Percentiles rank a stretch among this genome's conserved stretches.
Evolutionary conservation across 1,284 basidiomycete species (phyloP).

Genomic region (Austropuccinia psidii): DNA sequence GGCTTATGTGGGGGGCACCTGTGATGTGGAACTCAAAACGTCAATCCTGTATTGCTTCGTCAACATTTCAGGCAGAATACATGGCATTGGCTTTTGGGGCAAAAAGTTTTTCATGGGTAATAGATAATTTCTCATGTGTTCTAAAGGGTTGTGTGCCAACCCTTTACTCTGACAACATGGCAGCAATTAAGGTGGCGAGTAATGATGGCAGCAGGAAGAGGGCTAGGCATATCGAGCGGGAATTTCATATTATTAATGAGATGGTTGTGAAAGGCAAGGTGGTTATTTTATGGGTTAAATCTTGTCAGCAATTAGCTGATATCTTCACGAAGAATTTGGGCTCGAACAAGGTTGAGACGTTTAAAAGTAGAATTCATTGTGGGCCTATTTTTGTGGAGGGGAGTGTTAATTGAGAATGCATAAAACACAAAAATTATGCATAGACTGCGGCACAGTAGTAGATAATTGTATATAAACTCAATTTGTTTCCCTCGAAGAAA

Average conservation of each 20-base stretch:
- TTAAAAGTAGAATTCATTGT: too few species aligned
- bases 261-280: neutral
- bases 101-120: neutral
- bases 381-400: too few species aligned
- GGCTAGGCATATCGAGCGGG: neutral
- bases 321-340: neutral
- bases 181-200: neutral
- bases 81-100: neutral
- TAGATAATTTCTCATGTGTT: neutral
- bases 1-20: neutral
- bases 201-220: neutral
- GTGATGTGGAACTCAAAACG: neutral
- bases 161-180: neutral
- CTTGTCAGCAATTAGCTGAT: neutral
- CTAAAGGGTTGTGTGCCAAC: neutral
- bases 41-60: neutral
- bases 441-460: too few species aligned
- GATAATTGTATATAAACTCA: too few species aligned
- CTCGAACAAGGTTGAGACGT: neutral
- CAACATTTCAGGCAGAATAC: neutral
- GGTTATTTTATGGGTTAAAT: neutral
- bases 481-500: too few species aligned
- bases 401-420: too few species aligned
- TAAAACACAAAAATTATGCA: too few species aligned
- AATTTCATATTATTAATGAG: constrained; percentile 10